phyloP scores from a whole-genome alignment of 306 rosid genomes.

The Leucaena leucocephala region DNA sequence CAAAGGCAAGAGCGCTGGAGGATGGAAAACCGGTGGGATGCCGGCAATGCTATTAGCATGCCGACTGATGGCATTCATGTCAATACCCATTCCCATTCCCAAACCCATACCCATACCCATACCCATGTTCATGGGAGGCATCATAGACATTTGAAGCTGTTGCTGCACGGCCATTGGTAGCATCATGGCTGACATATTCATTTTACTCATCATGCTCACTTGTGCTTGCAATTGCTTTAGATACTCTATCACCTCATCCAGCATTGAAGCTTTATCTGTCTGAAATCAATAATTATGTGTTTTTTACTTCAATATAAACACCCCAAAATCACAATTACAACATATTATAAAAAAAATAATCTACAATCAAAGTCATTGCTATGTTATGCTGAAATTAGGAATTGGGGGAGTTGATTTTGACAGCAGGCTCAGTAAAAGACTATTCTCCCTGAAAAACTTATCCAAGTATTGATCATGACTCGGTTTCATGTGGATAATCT shows the following conservation, averaged over 20 bases:
- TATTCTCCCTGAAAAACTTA: no score
- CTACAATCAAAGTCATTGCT: not conserved
- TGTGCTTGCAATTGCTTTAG: conserved; percentile 76
- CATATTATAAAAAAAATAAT: no score
- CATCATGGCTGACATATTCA: conserved; percentile 64
- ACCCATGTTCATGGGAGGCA: conserved; percentile 54
- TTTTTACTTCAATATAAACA: not conserved
- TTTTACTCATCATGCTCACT: conserved; percentile 61
- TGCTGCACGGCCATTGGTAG: conserved; percentile 65
- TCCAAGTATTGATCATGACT: no score
- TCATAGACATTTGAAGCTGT: conserved; percentile 70
- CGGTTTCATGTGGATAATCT: no score
- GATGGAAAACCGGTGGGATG: conserved; percentile 55
- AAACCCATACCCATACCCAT: conserved; percentile 54
- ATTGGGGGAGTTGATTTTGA: no score
- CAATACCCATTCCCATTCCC: conserved; percentile 48
- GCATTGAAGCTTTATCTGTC: conserved; percentile 84
- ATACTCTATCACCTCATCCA: conserved; percentile 84
- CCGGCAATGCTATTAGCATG: conserved; percentile 38
- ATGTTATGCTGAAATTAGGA: not conserved
- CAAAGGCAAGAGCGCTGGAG: conserved; percentile 53
- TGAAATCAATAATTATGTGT: conserved; percentile 29
- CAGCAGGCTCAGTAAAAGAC: no score
- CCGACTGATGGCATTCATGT: conserved; percentile 41
- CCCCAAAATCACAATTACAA: not conserved